These are phyloP conservation scores for Collybia sordida DNA, from an alignment of 768 basidiomycete species.

Conservation along the genomic window DNA sequence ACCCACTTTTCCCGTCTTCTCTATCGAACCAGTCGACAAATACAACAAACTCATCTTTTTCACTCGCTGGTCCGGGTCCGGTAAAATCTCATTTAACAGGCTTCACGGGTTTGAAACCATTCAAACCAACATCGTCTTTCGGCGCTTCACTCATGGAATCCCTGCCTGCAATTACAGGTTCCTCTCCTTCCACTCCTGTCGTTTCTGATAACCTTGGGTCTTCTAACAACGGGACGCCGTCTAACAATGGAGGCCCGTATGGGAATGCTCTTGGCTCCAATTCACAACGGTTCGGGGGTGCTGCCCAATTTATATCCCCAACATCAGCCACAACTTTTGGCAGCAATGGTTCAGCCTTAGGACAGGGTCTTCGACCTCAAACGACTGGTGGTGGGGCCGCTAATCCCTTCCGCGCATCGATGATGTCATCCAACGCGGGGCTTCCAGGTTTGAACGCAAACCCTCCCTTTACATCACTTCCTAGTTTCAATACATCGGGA, in stretches of 20 bases:
- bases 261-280: neutral
- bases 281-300: slow-evolving; percentile 7
- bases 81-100: slow-evolving; percentile 50
- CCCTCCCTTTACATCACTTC: slow-evolving; percentile 16
- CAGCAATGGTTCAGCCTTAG: slow-evolving; percentile 34
- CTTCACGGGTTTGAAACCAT: slow-evolving; percentile 67
- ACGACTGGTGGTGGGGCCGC: slow-evolving; percentile 60
- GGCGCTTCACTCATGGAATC: slow-evolving; percentile 73
- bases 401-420: slow-evolving; percentile 66
- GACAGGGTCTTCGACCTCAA: slow-evolving; percentile 58
- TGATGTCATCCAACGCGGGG: slow-evolving; percentile 13
- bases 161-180: slow-evolving; percentile 72
- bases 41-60: slow-evolving; percentile 24
- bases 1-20: slow-evolving; percentile 46
- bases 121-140: slow-evolving; percentile 82
- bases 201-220: slow-evolving; percentile 23
- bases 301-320: slow-evolving; percentile 32
- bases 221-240: slow-evolving; percentile 8
- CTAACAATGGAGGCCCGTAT: neutral
- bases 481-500: slow-evolving; percentile 11
- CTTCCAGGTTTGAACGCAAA: neutral
- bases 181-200: slow-evolving; percentile 48
- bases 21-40: slow-evolving; percentile 55
- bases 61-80: slow-evolving; percentile 25
- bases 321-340: slow-evolving; percentile 40